Base-by-base conservation (phyloP, 2,329 filamentous ascomycete genomes). In the Fusarium cyanostomum region DNA sequence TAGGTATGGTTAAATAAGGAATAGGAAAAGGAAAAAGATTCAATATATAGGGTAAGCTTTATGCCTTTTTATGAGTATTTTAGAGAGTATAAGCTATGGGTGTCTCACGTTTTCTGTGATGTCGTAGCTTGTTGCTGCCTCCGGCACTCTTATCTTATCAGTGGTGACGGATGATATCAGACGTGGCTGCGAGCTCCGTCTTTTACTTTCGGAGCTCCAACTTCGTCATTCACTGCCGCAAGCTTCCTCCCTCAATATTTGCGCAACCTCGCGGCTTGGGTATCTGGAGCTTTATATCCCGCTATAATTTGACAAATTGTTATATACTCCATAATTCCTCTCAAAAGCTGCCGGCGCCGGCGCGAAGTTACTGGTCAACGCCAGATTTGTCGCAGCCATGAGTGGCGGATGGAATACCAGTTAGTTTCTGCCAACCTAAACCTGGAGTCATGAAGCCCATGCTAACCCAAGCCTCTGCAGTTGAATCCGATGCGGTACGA, bases 401-500 rank as follows among this genome's bases (percentile, higher is more conserved):
- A 91, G 90, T 79, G 91, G 89, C 70, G 94, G 94, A 64, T 98
- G 94, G 94, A 97, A 96, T 78, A 98, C 94, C 34, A 97, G 87
- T 88, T 75, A 75, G 84, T 77, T 48, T 28, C 31, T 13, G 18
- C 49, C 34, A 13, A 21, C 18, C 15, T 49, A 12, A 35, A 13
- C 42, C 18, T 30, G 18, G 7, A 21, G 11, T n/a, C 13, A 13
- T 48, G 44, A 27, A 41, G 39, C 35, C 16, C 31, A 31, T 38
- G 34, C 59, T 67, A 57, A 68, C 38, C 38, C 52, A 45, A 3
- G 13, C 11, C 3, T 10, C 18, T 39, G 42, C 35, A 89, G 86
- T 98, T 74, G 94, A 98, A 79, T 96, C 92, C 64, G 94, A 98
- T 82, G 94, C 94, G 77, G 94, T 96, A 85, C 93, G 77, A 92